phyloP scores from a whole-genome alignment of 2,329 filamentous ascomycete species.

The Aureobasidium sp. region DNA sequence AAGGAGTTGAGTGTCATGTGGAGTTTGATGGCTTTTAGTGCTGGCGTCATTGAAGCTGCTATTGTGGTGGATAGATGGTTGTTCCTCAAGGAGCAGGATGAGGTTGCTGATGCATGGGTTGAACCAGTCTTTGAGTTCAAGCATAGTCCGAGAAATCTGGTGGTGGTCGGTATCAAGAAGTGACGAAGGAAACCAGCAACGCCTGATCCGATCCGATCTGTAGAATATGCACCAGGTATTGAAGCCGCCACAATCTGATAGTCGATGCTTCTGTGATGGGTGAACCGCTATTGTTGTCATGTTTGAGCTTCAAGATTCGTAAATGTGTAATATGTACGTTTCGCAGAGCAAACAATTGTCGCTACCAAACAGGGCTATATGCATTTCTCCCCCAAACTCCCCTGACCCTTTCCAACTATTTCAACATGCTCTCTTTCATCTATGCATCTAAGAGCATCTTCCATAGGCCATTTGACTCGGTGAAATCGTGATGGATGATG shows the following conservation, averaged over 20 bases:
- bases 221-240: too few relatives aligned
- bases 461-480: conserved; percentile 66
- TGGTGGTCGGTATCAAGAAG: conserved; percentile 83
- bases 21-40: conserved; percentile 94
- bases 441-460: conserved; percentile 46
- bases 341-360: too few relatives aligned
- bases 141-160: conserved; percentile 80
- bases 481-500: conserved; percentile 72
- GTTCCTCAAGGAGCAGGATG: conserved; percentile 69
- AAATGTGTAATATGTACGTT: too few relatives aligned
- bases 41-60: conserved; percentile 76
- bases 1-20: conserved; percentile 82
- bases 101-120: conserved; percentile 73
- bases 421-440: too few relatives aligned
- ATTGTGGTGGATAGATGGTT: conserved; percentile 88
- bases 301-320: too few relatives aligned
- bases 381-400: too few relatives aligned
- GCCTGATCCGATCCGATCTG: too few relatives aligned
- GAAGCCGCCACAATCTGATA: too few relatives aligned
- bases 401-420: too few relatives aligned
- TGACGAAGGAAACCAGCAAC: neutral
- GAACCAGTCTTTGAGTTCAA: conserved; percentile 87
- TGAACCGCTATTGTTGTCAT: too few relatives aligned
- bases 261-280: too few relatives aligned
- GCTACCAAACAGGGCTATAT: too few relatives aligned